A percentile compares a stretch with the other conserved stretches of the same genome.
Conservation (phyloP, 371 early-diverging fungal genomes). For the Cokeromyces recurvatus region DNA sequence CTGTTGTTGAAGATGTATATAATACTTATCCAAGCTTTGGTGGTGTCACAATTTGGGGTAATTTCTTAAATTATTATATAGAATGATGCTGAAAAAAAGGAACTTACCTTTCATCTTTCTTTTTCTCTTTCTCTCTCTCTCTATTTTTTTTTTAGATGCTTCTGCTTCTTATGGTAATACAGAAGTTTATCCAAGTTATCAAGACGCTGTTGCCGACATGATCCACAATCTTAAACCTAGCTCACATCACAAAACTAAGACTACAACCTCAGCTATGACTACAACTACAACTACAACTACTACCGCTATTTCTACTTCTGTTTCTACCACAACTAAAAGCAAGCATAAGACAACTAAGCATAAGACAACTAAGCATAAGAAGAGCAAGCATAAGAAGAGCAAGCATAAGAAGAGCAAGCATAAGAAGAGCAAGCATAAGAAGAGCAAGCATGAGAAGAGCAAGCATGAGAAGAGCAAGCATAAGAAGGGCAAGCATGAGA, state of each 20-base stretch:
- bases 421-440: too few species aligned
- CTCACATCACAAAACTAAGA: background rate
- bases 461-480: too few species aligned
- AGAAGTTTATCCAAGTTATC: conserved; percentile 24
- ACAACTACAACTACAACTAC: conserved; percentile 1
- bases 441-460: too few species aligned
- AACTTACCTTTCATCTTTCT: too few species aligned
- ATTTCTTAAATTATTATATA: conserved; percentile 1
- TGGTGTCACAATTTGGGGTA: conserved; percentile 67
- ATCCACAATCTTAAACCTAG: conserved; percentile 10
- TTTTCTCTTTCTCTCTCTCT: too few species aligned
- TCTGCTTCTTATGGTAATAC: conserved; percentile 34
- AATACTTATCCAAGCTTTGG: conserved; percentile 51
- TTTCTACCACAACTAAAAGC: too few species aligned
- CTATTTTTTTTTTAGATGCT: conserved; percentile 18
- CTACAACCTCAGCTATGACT: background rate
- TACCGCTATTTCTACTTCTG: conserved; percentile 3
- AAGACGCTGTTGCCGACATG: conserved; percentile 21
- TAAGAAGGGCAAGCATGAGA: too few species aligned
- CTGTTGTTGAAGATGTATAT: conserved; percentile 28
- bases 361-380: too few species aligned
- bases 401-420: too few species aligned
- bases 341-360: too few species aligned
- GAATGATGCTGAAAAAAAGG: background rate
- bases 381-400: too few species aligned